These are phyloP conservation scores for Globisporangium yorkense DNA, from an alignment of 352 stramenopile genomes.

Conservation along the genomic window DNA sequence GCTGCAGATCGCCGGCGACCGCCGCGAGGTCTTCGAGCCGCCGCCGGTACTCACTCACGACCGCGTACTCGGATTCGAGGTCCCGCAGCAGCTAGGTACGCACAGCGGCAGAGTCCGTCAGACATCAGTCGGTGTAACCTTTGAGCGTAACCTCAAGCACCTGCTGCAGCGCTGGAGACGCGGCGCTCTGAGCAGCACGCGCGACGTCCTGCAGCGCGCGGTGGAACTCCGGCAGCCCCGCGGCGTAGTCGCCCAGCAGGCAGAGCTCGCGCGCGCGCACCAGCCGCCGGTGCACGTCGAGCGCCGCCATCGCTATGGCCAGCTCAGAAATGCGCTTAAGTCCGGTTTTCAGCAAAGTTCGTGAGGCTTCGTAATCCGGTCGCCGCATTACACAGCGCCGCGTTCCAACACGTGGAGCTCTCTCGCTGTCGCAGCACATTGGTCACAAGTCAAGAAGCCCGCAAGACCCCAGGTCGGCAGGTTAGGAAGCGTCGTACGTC, in stretches of 20 bases:
- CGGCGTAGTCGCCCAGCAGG: conserved; percentile 56
- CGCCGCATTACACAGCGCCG: too few relatives aligned
- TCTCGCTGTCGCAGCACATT: too few relatives aligned
- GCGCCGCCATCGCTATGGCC: background rate
- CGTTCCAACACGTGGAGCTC: too few relatives aligned
- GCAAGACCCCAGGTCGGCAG: too few relatives aligned
- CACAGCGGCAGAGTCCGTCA: background rate
- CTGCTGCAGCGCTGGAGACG: conserved; percentile 24
- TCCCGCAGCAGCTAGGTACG: conserved; percentile 22
- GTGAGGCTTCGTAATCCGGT: too few relatives aligned
- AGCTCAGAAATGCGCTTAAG: too few relatives aligned
- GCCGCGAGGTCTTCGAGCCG: conserved; percentile 30
- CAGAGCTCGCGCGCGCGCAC: conserved; percentile 57
- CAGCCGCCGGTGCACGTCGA: conserved; percentile 21
- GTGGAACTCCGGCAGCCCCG: conserved; percentile 36
- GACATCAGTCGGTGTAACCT: background rate
- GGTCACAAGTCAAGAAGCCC: too few relatives aligned
- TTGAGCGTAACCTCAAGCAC: conserved; percentile 13
- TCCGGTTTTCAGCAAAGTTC: too few relatives aligned
- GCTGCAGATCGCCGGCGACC: conserved; percentile 20
- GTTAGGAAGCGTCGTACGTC: background rate
- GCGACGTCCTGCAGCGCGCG: conserved; percentile 27
- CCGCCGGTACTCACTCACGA: conserved; percentile 40
- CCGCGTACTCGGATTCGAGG: conserved; percentile 40
- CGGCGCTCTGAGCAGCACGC: conserved; percentile 16